Evolutionary conservation across 2,329 filamentous ascomycete species (phyloP).

Genomic region (Fusarium siculi): DNA sequence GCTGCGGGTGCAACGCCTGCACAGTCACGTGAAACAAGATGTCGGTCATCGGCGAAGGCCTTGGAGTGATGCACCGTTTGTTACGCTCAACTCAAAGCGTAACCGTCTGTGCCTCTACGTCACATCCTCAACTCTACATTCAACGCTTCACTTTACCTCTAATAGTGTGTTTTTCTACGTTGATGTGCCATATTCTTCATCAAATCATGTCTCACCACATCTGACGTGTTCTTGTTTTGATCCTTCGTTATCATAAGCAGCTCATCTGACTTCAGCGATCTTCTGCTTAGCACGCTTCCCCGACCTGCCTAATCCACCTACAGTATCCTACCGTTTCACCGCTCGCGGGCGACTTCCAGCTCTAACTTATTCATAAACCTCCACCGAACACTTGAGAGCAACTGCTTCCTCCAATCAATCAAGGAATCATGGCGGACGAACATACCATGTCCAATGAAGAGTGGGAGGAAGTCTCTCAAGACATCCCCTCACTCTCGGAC

Average conservation of each 20-base stretch:
- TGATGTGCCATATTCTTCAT: not conserved
- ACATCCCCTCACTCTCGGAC: conserved; percentile 70
- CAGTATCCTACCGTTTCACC: conserved; percentile 19
- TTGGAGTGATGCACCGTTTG: conserved; percentile 16
- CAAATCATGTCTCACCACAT: not conserved
- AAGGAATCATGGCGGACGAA: conserved; percentile 45
- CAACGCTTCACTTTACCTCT: not conserved
- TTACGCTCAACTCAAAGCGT: conserved; percentile 16
- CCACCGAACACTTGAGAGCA: not conserved
- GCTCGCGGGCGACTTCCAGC: not conserved
- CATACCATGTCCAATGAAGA: conserved; percentile 62
- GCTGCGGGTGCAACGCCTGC: conserved; percentile 8
- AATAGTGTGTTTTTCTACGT: not conserved
- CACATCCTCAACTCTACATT: conserved; percentile 1
- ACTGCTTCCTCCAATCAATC: not conserved
- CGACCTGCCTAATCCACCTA: conserved; percentile 38
- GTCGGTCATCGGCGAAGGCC: conserved; percentile 10
- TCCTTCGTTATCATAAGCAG: not conserved
- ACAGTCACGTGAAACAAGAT: conserved; percentile 31
- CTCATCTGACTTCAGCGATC: conserved; percentile 8
- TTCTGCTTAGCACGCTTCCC: conserved; percentile 15
- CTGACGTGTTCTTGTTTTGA: not conserved
- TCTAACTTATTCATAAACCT: not conserved
- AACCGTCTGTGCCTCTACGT: conserved; percentile 27
- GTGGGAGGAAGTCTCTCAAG: conserved; percentile 66